phyloP scores from a whole-genome alignment of 805 yeast genomes.

The Hanseniaspora lindneri region DNA sequence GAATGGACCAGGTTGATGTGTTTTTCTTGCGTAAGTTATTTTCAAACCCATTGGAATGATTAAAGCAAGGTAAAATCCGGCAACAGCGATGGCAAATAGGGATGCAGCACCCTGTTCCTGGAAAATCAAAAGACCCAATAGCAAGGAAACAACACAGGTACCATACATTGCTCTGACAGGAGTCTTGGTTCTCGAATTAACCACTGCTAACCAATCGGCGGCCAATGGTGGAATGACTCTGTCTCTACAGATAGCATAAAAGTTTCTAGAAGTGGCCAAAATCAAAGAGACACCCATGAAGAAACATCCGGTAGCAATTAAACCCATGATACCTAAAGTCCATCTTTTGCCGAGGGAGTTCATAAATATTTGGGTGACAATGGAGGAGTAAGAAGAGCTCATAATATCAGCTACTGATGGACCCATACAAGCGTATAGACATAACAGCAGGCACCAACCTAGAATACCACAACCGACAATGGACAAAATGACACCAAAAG shows the following conservation, averaged over 20 bases:
- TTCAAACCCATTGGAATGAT: conserved; percentile 45
- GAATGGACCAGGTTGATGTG: conserved; percentile 52
- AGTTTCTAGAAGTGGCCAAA: conserved; percentile 51
- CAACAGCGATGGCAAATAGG: conserved; percentile 51
- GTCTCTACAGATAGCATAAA: conserved; percentile 65
- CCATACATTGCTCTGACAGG: conserved; percentile 53
- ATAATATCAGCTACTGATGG: conserved; percentile 32
- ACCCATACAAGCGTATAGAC: conserved; percentile 43
- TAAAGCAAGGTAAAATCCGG: conserved; percentile 57
- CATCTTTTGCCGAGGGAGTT: conserved; percentile 52
- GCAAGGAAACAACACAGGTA: conserved; percentile 38
- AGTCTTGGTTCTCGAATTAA: conserved; percentile 41
- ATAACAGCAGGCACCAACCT: conserved; percentile 47
- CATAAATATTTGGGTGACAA: conserved; percentile 51
- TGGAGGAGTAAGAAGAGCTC: conserved; percentile 39
- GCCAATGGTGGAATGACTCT: conserved; percentile 55
- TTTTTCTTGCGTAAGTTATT: conserved; percentile 37
- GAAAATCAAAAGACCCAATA: conserved; percentile 47
- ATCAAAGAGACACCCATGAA: conserved; percentile 53
- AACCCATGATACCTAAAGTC: conserved; percentile 52
- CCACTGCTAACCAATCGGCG: conserved; percentile 42
- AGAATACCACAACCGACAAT: conserved; percentile 43
- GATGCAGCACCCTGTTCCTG: conserved; percentile 52
- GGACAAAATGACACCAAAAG: conserved; percentile 51
- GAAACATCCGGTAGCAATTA: conserved; percentile 49